Base-by-base conservation (phyloP, 2,329 filamentous ascomycete genomes). In the Penicillium concentricum region DNA sequence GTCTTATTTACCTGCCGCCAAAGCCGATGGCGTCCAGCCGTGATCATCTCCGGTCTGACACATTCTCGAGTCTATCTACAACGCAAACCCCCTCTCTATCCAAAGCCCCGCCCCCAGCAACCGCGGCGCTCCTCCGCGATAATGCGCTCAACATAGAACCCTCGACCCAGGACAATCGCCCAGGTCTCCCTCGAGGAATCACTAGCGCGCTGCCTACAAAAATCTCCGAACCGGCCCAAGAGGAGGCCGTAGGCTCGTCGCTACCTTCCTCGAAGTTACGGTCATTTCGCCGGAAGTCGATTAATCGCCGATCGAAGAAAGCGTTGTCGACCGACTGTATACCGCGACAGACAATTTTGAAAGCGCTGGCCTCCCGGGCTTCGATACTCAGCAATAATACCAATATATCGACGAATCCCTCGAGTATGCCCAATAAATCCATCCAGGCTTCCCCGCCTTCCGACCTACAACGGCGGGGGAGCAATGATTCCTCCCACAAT, bases 331-430 rank as follows among this genome's bases (percentile, higher is more conserved):
- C 84, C 70, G 88, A 90, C 67, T 81, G 81, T 46, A 80, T 92
- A 63, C 89, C 90, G 13, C 86, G 86, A 61, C 90, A 93, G 76
- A 93, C 90, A 54, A 86, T 92, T 68, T 85, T 92, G 79, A 92
- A 94, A 77, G 90, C 89, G 6, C 77, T 93, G 63, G 88, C 88
- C 54, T 92, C 89, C 24, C 75, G 78, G 37, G 73, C 78, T 18
- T 76, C 78, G 15, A 80, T 84, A 42, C 78, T 82, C 56, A 82
- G 82, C 68, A 83, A 80, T 65, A 70, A 54, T 28, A 42, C 60
- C 38, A 81, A 82, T 65, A 65, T 87, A 51, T 82, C 87, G 70
- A 80, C 85, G 47, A 81, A 57, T 47, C 52, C 88, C 22, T 85
- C 90, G 60, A 79, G 81, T 57, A 83, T 90, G 76, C 73, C 87